Conservation (phyloP, 2,329 filamentous ascomycete species). For the Apiospora pterosperma region DNA sequence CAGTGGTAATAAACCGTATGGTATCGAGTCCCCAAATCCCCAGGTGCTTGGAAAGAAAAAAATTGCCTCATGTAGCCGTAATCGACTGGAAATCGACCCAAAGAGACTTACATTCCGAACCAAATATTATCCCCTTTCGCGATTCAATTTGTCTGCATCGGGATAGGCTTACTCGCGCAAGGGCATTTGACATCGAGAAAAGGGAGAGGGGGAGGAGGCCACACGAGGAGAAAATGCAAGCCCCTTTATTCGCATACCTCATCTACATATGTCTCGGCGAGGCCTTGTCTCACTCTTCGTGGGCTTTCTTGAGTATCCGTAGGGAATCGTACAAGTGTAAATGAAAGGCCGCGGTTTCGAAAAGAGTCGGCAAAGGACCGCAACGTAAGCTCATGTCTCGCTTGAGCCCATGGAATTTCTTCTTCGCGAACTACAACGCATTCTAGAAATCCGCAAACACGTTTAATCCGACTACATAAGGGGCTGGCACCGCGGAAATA, state of each 20-base stretch:
- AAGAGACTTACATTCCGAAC: no score
- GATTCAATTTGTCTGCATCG: no score
- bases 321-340: background rate
- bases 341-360: background rate
- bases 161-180: background rate
- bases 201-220: no score
- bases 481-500: background rate
- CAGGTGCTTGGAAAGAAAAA: background rate
- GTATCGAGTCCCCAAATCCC: background rate
- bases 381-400: background rate
- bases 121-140: no score
- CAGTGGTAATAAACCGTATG: no score
- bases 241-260: background rate
- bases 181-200: no score
- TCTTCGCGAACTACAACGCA: background rate
- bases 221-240: background rate
- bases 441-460: background rate
- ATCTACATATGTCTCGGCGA: background rate
- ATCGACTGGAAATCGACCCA: background rate
- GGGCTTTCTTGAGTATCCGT: background rate
- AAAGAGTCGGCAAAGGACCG: background rate
- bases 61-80: background rate
- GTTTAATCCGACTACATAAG: background rate
- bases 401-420: background rate
- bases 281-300: background rate